Evolutionary conservation across 306 rosid species (phyloP).

Genomic region (Astragalus glycyphyllos): DNA sequence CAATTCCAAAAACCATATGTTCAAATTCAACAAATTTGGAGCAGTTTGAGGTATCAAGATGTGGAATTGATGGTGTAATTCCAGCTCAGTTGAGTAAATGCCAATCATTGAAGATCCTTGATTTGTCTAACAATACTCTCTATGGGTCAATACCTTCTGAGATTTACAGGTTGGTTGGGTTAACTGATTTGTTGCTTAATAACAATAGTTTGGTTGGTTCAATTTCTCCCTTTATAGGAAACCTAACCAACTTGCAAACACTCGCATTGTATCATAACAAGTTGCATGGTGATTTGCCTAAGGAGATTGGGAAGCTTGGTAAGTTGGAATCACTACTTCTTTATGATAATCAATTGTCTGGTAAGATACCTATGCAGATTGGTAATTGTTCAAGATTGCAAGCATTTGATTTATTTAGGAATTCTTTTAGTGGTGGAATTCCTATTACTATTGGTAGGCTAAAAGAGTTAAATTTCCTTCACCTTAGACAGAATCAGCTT

Average conservation of each 20-base stretch:
- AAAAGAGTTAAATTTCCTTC: slow-evolving; percentile 71
- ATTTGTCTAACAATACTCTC: slow-evolving; percentile 70
- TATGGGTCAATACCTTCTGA: slow-evolving; percentile 75
- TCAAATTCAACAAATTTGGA: slow-evolving; percentile 72
- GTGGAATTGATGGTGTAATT: slow-evolving; percentile 64
- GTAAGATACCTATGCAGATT: slow-evolving; percentile 79
- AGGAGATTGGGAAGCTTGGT: slow-evolving; percentile 81
- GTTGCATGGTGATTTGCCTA: slow-evolving; percentile 69
- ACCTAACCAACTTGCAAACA: slow-evolving; percentile 59
- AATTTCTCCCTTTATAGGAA: slow-evolving; percentile 69
- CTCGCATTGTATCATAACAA: slow-evolving; percentile 71
- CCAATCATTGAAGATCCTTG: slow-evolving; percentile 62
- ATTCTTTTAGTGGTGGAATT: slow-evolving; percentile 66
- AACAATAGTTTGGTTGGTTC: slow-evolving; percentile 84
- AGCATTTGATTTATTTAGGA: slow-evolving; percentile 76
- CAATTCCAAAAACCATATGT: slow-evolving; percentile 67
- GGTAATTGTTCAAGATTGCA: slow-evolving; percentile 81
- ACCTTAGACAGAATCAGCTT: slow-evolving; percentile 76
- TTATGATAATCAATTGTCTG: slow-evolving; percentile 73
- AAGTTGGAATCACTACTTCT: slow-evolving; percentile 63
- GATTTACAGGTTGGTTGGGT: slow-evolving; percentile 52
- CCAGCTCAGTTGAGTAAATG: slow-evolving; percentile 74
- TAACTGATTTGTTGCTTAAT: slow-evolving; percentile 66
- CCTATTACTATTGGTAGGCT: slow-evolving; percentile 82
- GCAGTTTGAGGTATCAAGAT: slow-evolving; percentile 50